phyloP scores from a whole-genome alignment of 345 rosid species.

The Alliaria petiolata region DNA sequence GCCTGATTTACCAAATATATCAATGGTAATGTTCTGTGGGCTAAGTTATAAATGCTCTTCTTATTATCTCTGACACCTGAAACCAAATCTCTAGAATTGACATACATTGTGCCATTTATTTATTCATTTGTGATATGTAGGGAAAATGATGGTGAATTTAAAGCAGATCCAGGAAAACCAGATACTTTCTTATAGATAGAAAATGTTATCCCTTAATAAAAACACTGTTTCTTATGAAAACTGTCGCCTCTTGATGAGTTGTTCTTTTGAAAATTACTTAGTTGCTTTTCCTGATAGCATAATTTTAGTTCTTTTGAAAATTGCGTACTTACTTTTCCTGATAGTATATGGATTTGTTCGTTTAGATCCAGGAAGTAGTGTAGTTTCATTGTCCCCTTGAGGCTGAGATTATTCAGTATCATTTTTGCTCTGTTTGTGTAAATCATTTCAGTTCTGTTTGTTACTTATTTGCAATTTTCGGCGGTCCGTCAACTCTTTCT shows the following conservation, averaged over 20 bases:
- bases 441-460: not conserved
- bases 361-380: not conserved
- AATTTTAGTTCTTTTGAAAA: not conserved
- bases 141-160: not conserved
- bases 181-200: not conserved
- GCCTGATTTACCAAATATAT: slow-evolving; percentile 19
- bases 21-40: slow-evolving; percentile 24
- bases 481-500: not conserved
- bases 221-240: not conserved
- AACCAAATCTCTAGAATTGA: not conserved
- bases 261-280: not conserved
- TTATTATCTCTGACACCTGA: not conserved
- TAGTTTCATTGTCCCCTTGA: not conserved
- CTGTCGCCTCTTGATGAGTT: not conserved
- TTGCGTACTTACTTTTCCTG: no score
- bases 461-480: not conserved
- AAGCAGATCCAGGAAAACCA: not conserved
- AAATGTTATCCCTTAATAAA: not conserved
- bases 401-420: not conserved
- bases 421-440: not conserved
- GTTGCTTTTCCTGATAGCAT: not conserved
- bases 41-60: slow-evolving; percentile 2
- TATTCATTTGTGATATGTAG: not conserved
- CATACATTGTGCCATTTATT: not conserved
- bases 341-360: no score